Conservation (phyloP, 2,329 filamentous ascomycete genomes). For the Tolypocladium album region DNA sequence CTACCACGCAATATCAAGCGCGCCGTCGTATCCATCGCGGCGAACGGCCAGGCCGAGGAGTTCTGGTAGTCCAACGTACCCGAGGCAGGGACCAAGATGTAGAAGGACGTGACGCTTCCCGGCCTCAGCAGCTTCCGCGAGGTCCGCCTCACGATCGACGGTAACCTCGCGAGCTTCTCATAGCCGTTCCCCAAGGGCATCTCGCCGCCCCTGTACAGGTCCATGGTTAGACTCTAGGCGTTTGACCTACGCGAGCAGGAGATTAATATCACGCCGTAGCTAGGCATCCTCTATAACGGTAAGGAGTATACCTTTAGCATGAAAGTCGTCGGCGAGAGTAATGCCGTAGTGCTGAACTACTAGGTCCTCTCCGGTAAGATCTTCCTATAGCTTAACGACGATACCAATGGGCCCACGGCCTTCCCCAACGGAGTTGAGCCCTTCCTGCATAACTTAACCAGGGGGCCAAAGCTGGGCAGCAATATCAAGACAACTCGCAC, state of each 20-base stretch:
- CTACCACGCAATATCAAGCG: conserved; percentile 57
- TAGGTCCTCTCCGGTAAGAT: conserved; percentile 75
- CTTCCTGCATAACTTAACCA: conserved; percentile 26
- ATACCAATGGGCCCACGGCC: conserved; percentile 26
- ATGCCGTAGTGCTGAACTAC: conserved; percentile 32
- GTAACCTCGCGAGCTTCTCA: conserved; percentile 57
- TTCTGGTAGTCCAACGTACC: conserved; percentile 80
- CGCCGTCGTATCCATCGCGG: conserved; percentile 66
- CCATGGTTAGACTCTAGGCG: conserved; percentile 66
- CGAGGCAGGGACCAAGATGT: conserved; percentile 47
- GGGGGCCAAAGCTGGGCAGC: conserved; percentile 9
- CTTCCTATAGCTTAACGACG: conserved; percentile 60
- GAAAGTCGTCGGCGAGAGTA: conserved; percentile 52
- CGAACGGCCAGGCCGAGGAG: conserved; percentile 65
- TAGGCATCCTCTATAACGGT: conserved; percentile 59
- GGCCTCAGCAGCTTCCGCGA: conserved; percentile 69
- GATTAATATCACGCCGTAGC: conserved; percentile 71
- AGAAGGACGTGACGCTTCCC: conserved; percentile 46
- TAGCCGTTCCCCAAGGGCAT: conserved; percentile 80
- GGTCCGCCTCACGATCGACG: conserved; percentile 67
- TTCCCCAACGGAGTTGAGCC: conserved; percentile 52
- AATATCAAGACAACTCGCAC: conserved; percentile 40
- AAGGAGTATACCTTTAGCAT: conserved; percentile 56
- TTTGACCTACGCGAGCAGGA: conserved; percentile 73
- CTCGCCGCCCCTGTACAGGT: conserved; percentile 65